Base-by-base conservation (phyloP, 805 yeast genomes). In the Sugiyamaella lignohabitans region DNA sequence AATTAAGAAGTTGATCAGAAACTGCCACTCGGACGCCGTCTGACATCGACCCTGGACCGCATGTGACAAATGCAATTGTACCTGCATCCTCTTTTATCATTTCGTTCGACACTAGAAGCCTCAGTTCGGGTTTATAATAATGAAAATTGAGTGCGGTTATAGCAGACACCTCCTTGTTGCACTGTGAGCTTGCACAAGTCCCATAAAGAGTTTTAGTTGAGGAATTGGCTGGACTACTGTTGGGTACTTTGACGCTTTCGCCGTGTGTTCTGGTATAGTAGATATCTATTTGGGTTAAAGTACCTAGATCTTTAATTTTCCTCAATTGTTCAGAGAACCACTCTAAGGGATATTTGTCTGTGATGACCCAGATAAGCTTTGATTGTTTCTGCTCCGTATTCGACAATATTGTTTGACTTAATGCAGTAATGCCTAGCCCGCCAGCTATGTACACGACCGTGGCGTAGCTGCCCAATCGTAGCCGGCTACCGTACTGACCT, bases 361-460 rank as follows among this genome's bases (percentile, higher is more conserved):
- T 44, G 11, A 59, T 48, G 11, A 61, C 56, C 69, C 69, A 64
- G 42, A 55, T 54, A 37, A 57, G 41, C 23, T 44, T 44, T n/a
- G 51, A 37, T 11, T 30, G 27, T n/a, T 5, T 18, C 8, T 17
- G 24, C 4, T 16, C 16, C 6, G 21, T 45, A 10, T 32, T 29
- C 14, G 5, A 14, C 10, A 44, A 19, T 27, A 27, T 27, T 27
- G 32, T 27, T 24, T 18, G 34, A 24, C 20, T 14, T 18, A 77
- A 69, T 2, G 79, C 87, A 0, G 91, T 81, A 46, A 85, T 69
- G 42, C 93, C 94, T 47, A 79, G 78, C 22, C 93, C 93, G 40
- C 88, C 89, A 5, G 89, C 82, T 22, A 84, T 53, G 38, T 82
- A 70, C 3, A 82, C 71, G 4, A 80, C 74, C 46, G 75, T 72